These are phyloP conservation scores for Penicillium corylophilum DNA, from an alignment of 2,329 filamentous ascomycete species.

Conservation along the genomic window DNA sequence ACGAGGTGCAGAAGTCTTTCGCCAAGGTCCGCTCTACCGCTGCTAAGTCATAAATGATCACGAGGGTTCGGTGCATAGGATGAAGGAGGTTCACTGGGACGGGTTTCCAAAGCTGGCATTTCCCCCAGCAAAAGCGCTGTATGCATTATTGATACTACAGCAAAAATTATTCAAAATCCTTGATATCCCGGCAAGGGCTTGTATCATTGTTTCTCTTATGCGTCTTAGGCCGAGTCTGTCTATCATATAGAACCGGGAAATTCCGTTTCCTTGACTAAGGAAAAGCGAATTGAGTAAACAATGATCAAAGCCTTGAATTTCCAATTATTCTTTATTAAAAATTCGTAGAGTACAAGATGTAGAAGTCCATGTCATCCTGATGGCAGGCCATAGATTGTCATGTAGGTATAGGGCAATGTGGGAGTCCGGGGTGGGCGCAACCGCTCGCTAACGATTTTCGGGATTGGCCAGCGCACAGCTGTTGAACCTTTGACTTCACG, in stretches of 20 bases:
- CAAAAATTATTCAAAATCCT: slow-evolving; percentile 45
- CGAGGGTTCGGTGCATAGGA: slow-evolving; percentile 44
- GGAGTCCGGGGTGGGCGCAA: slow-evolving; percentile 33
- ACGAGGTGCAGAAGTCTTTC: slow-evolving; percentile 94
- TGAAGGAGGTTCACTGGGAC: slow-evolving; percentile 43
- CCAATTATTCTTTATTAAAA: slow-evolving; percentile 4
- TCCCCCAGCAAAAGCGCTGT: slow-evolving; percentile 41
- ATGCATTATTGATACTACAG: slow-evolving; percentile 42
- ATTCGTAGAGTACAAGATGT: not conserved
- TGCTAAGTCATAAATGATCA: slow-evolving; percentile 58
- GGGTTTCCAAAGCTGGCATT: slow-evolving; percentile 40
- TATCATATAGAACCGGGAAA: slow-evolving; percentile 20
- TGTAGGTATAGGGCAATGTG: slow-evolving; percentile 26
- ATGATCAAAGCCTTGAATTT: slow-evolving; percentile 4
- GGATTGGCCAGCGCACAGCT: slow-evolving; percentile 43
- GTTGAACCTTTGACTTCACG: slow-evolving; percentile 36
- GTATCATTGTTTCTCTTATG: slow-evolving; percentile 20
- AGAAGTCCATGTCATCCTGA: no score
- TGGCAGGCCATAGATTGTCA: no score
- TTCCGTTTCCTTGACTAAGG: slow-evolving; percentile 8
- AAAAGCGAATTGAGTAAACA: slow-evolving; percentile 16
- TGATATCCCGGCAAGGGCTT: slow-evolving; percentile 39
- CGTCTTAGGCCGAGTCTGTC: slow-evolving; percentile 17
- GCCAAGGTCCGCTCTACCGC: slow-evolving; percentile 86
- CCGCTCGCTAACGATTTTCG: slow-evolving; percentile 48